These are phyloP conservation scores for Adansonia rubrostipa DNA, from an alignment of 441 rosid genomes.

Conservation along the genomic window DNA sequence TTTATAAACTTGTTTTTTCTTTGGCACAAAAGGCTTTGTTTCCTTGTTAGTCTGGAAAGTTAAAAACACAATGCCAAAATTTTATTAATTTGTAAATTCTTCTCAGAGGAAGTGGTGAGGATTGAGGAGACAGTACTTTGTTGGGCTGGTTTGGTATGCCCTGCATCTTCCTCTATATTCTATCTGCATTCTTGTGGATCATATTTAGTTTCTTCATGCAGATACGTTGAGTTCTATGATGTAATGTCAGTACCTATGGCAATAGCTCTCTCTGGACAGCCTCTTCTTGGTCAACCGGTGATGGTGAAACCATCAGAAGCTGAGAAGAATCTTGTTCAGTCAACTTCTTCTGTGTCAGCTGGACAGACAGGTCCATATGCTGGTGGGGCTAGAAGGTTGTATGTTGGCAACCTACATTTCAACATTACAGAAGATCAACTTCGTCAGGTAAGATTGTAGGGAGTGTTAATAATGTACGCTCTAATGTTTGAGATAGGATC, in stretches of 20 bases:
- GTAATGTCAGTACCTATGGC: slow-evolving; percentile 99
- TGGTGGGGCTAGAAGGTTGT: slow-evolving; percentile 91
- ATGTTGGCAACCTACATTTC: slow-evolving; percentile 90
- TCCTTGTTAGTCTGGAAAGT: neutral
- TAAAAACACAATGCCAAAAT: neutral
- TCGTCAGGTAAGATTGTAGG: slow-evolving; percentile 62
- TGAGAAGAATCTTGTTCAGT: slow-evolving; percentile 97
- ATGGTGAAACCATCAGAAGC: slow-evolving; percentile 99
- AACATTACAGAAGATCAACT: slow-evolving; percentile 92
- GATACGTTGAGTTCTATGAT: slow-evolving; percentile 96
- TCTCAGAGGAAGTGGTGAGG: neutral
- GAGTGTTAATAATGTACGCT: neutral
- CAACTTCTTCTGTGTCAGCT: slow-evolving; percentile 72
- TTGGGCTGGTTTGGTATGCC: neutral
- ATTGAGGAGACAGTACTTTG: neutral
- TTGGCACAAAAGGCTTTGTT: neutral
- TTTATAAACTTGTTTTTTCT: neutral
- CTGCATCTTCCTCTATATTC: slow-evolving; percentile 7
- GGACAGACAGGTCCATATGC: slow-evolving; percentile 74
- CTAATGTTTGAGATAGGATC: neutral
- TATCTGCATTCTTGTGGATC: neutral
- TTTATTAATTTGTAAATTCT: neutral
- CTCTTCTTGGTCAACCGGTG: slow-evolving; percentile 91
- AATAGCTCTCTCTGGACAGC: slow-evolving; percentile 97
- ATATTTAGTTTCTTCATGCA: slow-evolving; percentile 35